Evolutionary conservation across 139 green algal genomes (phyloP), one percentile per base, ranked within the genome.

Genomic region (Tetradesmus lagerheimii): DNA sequence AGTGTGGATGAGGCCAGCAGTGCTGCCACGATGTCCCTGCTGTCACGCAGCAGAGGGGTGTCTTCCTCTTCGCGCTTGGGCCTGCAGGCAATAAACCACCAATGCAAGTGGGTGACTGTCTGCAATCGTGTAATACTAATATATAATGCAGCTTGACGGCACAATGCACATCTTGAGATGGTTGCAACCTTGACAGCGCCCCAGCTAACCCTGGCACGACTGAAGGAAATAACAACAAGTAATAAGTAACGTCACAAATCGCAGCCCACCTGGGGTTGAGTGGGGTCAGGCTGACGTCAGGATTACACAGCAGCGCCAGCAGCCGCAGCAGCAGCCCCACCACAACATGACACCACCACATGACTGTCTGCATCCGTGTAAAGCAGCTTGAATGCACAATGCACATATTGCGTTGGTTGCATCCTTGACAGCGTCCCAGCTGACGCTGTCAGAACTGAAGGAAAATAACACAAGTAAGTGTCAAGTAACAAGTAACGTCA

Each of bases 21-120:
- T 2, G 64, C 62, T 25, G 83, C 83, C 38, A 88, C 83, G 20
- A 80, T 41, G 27, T 80, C 64, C 9, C 83, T 29, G 29, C 27
- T 41, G 71, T 80, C 64, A 64, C 27, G 64, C 64, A 88, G 37
- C 64, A 67, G 25, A n/a, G 83, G 83, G 12, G 83, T 88, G 62
- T 88, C 83, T 41, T 80, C 29, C 18, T 34, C 14, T 38, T 88
- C 83, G 1, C 83, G 83, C 38, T 66, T 31, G 6, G 14, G 16
- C 64, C 83, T 88, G 83, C 76, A 53, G 29, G 9, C 18, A 37
- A 27, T 11, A 35, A 14, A 23, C 27, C n/a, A n/a, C n/a, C n/a
- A n/a, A n/a, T n/a, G n/a, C n/a, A n/a, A n/a, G n/a, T n/a, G n/a
- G n/a, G n/a, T n/a, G n/a, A n/a, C n/a, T n/a, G n/a, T n/a, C n/a